A percentile compares a stretch with the other conserved stretches of the same genome.
phyloP scores from a whole-genome alignment of 345 rosid genomes.

The Cardamine resedifolia region DNA sequence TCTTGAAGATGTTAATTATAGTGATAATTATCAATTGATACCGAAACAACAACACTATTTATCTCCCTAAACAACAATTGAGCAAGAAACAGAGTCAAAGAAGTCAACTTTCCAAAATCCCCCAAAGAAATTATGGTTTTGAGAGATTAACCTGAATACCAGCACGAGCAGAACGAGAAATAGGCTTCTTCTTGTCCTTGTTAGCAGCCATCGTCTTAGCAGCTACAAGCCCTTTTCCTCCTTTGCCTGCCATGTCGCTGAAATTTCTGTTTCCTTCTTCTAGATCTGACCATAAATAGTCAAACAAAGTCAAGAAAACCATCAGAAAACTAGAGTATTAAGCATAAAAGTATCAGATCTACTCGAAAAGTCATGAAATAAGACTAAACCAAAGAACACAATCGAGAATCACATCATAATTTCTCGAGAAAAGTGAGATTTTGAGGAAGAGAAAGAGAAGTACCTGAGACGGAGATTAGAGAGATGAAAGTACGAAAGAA shows the following conservation, averaged over 20 bases:
- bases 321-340: not conserved
- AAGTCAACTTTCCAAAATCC: not conserved
- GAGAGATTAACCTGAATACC: slow-evolving; percentile 73
- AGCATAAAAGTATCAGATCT: slow-evolving; percentile 2
- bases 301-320: not conserved
- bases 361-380: not conserved
- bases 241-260: slow-evolving; percentile 79
- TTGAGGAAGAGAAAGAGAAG: slow-evolving; percentile 1
- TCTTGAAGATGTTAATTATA: not conserved
- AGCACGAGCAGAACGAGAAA: slow-evolving; percentile 93
- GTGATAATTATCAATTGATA: not conserved
- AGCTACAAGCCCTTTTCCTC: slow-evolving; percentile 86
- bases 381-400: not conserved
- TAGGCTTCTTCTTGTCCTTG: slow-evolving; percentile 87
- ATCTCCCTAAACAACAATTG: not conserved
- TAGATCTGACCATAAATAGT: slow-evolving; percentile 4
- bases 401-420: not conserved
- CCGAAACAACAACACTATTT: not conserved
- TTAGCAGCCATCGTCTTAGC: slow-evolving; percentile 76
- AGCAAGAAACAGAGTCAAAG: not conserved
- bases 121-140: slow-evolving; percentile 4
- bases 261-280: not conserved
- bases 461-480: slow-evolving; percentile 27
- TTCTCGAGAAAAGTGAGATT: not conserved
- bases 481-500: not conserved